Evolutionary conservation across 306 rosid species (phyloP), one percentile per base, ranked within the genome.

Genomic region (Cicer yamashitae): DNA sequence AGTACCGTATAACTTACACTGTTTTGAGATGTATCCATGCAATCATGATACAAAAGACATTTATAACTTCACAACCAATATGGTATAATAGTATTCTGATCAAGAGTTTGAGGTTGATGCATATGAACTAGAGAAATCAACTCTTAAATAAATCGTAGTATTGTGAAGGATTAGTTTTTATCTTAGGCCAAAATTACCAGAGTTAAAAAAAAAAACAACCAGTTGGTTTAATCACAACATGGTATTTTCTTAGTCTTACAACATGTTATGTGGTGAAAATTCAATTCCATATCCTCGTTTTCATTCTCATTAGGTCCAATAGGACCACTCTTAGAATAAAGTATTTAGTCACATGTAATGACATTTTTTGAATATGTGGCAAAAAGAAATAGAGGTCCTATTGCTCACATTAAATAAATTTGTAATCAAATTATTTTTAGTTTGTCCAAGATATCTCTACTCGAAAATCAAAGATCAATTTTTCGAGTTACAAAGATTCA

Each of bases 351-450:
- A 85, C 89, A 80, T 76, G 89, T 56, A 75, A 76, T 67, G 58
- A 79, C 84, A 63, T 65, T 40, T 30, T 30, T 54, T 61, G 77
- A 77, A 77, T 71, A 85, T 48, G 77, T 87, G 91, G 89, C 87
- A 67, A 71, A 79, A 22, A 76, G 59, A 67, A 79, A 71, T 56
- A 68, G 47, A 67, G 75, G 74, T 70, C 62, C 72, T 20, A 8
- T 25, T 60, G 10, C 54, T 65, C 43, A 30, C 50, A 64, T 25
- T 37, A 71, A 73, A 81, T 62, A 85, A 78, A 83, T 30, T 30
- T 30, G 37, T 30, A 3, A 30, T 30, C 5, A 30, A 30, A 30
- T 30, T 30, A 30, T 30, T 30, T 30, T 30, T 30, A 3, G 37
- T 30, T 30, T 30, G 37, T 30, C 6, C 5, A 30, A 30, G 6